phyloP scores from a whole-genome alignment of 2,329 filamentous ascomycete genomes.

The Endocalyx cinctus region DNA sequence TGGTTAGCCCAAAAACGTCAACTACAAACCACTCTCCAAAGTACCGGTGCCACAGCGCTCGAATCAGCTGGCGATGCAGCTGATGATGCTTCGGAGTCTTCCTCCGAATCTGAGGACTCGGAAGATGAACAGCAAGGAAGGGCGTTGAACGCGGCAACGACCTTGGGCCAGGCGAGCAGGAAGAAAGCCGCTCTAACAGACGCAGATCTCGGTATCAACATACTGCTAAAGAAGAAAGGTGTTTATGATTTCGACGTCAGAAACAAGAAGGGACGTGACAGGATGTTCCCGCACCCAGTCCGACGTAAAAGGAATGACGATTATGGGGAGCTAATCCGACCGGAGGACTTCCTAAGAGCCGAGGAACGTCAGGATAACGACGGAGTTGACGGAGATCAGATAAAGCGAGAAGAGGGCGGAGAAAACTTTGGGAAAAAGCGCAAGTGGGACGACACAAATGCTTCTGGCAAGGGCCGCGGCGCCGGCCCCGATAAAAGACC shows the following conservation, averaged over 20 bases:
- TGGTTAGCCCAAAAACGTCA: constrained; percentile 87
- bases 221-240: constrained; percentile 81
- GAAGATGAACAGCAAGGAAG: constrained; percentile 89
- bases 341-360: constrained; percentile 88
- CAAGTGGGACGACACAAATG: constrained; percentile 74
- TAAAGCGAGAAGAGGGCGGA: constrained; percentile 46
- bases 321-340: constrained; percentile 88
- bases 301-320: constrained; percentile 79
- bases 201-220: constrained; percentile 86
- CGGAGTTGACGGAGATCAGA: constrained; percentile 54
- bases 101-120: constrained; percentile 81
- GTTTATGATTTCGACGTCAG: constrained; percentile 93
- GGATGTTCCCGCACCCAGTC: constrained; percentile 84
- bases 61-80: constrained; percentile 69
- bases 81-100: constrained; percentile 82
- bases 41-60: constrained; percentile 60
- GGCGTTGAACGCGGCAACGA: constrained; percentile 81
- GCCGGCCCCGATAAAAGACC: constrained; percentile 56
- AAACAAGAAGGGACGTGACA: constrained; percentile 85
- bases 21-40: constrained; percentile 74
- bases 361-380: constrained; percentile 81
- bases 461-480: constrained; percentile 35
- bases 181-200: constrained; percentile 85
- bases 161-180: constrained; percentile 75
- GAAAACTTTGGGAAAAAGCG: constrained; percentile 82